Evolutionary conservation across 2,329 filamentous ascomycete species (phyloP), one percentile per base, ranked within the genome.

Genomic region (Aspergillus novoparasiticus): DNA sequence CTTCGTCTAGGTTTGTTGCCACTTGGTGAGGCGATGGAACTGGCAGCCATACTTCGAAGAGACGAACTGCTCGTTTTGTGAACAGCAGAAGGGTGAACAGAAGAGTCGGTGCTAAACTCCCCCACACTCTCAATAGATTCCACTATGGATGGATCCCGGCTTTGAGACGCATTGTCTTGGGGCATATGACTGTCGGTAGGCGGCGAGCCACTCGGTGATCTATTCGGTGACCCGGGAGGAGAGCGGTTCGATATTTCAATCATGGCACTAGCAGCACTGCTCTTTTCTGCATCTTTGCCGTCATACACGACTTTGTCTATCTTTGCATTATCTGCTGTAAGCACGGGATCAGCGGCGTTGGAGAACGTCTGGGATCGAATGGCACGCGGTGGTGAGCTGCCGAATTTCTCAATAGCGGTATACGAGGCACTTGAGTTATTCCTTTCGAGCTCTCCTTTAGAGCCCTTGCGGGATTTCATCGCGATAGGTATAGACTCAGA

Each of bases 211-310:
- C 80, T 61, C 8, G 83, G 81, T 1, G 84, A 83, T 14, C 80
- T 79, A 8, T 77, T 72, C 1, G 86, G 84, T 1, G 86, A 86
- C 26, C 78, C 75, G n/a, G 85, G 82, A 41, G 86, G 83, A 1
- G 89, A 87, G 21, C 86, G 83, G 21, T 82, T 85, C n/a, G 90
- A 87, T 45, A 92, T 81, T 45, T 87, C 88, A 60, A 89, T 89
- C 83, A 93, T 92, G 30, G 85, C 83, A 67, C 82, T 86, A 26
- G 84, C 83, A 28, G 90, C 90, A 72, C 86, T 81, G 63, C 82
- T 82, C 57, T 87, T 83, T 43, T 88, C 85, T 2, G 85, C 84
- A 6, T 84, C 83, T 36, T 85, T 85, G 1, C 81, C 71, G 16
- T 80, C 85, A 16, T 84, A 82, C 64, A 85, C 86, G 67, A 86